Base-by-base conservation (phyloP, 306 rosid species). In the Castanopsis chinensis region DNA sequence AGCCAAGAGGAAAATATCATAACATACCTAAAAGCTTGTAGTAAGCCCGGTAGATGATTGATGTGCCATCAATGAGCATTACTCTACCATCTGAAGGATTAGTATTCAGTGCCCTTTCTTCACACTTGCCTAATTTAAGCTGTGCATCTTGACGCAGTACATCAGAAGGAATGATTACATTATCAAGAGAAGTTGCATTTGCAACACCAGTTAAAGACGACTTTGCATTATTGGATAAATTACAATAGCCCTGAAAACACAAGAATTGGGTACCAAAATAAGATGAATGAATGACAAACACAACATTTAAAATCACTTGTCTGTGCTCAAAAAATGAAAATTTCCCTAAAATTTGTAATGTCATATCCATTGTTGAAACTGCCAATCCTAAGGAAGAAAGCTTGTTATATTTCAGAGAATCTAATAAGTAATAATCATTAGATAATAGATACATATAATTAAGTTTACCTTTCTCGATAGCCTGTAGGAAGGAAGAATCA, bases 61-160 rank as follows among this genome's bases (percentile, higher is more conserved):
- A 90, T 3, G 97, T 87, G 74, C 99, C 99, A 76, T n/a, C 99
- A 60, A 94, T 84, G 41, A 94, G 93, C 99, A 94, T 94, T 3
- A 92, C 93, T 89, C 99, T 91, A 37, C 91, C 95, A 80, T 85
- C 83, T 10, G 83, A 74, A 85, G 92, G 80, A 69, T 71, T 80
- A 1, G 58, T 32, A 20, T 78, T 78, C 37, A 58, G 75, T 18
- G 52, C 67, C 20, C 71, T 73, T 21, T 85, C 92, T 25, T 71
- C 82, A 45, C 25, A 52, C 25, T 74, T 74, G 71, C 58, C 86
- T 13, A 87, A 80, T 83, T 63, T 81, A 70, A 76, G 60, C 55
- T 61, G 77, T 58, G 75, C 57, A 71, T 77, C 81, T 72, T 71
- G 84, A 28, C 68, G 58, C 73, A 74, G 58, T 77, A 65, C 69